Percentiles rank a stretch among this genome's conserved stretches.
Evolutionary conservation across 139 green algal genomes (phyloP).

Genomic region (Chlamydomonas sp.): DNA sequence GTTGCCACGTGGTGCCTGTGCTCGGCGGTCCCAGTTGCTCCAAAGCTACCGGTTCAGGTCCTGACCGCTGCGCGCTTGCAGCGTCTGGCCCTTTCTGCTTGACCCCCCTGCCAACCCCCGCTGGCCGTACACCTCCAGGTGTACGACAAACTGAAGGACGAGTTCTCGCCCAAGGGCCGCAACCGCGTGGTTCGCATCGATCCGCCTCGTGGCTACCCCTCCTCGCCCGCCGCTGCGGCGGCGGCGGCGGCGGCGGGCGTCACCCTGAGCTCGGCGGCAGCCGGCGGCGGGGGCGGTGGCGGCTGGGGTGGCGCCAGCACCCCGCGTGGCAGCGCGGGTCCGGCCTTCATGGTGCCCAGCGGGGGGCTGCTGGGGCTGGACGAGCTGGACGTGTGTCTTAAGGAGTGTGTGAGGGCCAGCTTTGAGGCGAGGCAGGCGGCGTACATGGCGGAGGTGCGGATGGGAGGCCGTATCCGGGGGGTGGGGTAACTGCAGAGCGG

Average conservation of each 20-base stretch:
- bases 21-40: no score
- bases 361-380: slow-evolving; percentile 56
- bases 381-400: slow-evolving; percentile 71
- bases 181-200: slow-evolving; percentile 33
- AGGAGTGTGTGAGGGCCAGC: slow-evolving; percentile 65
- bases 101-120: no score
- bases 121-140: slow-evolving; percentile 40
- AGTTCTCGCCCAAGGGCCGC: slow-evolving; percentile 60
- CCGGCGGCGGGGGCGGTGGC: background rate
- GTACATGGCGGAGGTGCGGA: slow-evolving; percentile 80
- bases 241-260: background rate
- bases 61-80: background rate
- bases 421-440: slow-evolving; percentile 83
- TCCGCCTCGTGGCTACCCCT: slow-evolving; percentile 25
- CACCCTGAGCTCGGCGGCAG: background rate
- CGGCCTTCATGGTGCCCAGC: background rate
- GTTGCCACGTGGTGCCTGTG: no score
- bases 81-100: background rate
- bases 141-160: slow-evolving; percentile 75
- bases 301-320: background rate
- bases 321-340: background rate
- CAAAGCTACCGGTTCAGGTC: no score
- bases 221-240: background rate
- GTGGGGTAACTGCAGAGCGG: no score
- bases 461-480: no score